Evolutionary conservation across 257 asterid genomes (phyloP).

Genomic region (Petrea volubilis): DNA sequence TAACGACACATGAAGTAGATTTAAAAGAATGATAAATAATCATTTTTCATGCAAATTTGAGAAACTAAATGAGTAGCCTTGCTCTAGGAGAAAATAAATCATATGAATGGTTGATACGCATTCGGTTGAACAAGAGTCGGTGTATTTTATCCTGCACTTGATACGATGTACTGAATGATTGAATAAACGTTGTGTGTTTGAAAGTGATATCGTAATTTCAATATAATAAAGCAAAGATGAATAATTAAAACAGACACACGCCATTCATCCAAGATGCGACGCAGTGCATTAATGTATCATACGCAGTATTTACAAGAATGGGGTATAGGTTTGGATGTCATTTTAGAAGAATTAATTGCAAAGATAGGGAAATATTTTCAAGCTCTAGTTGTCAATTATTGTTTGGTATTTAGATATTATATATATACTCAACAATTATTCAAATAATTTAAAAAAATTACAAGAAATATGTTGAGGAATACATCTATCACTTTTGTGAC

Average conservation of each 20-base stretch:
- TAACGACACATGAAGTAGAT: too few species aligned
- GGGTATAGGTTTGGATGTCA: neutral
- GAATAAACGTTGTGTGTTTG: too few species aligned
- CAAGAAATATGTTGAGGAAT: constrained; percentile 6
- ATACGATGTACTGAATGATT: too few species aligned
- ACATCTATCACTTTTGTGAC: constrained; percentile 29
- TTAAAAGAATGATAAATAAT: too few species aligned
- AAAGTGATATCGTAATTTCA: too few species aligned
- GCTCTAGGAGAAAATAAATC: neutral
- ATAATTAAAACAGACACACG: too few species aligned
- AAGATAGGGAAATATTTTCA: neutral
- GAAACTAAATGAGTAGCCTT: neutral
- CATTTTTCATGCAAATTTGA: neutral
- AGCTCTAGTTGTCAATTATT: neutral
- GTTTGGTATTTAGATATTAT: neutral
- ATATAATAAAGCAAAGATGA: too few species aligned
- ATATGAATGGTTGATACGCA: too few species aligned
- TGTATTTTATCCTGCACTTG: too few species aligned
- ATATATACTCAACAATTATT: neutral
- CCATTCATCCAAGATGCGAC: too few species aligned
- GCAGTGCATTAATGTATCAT: neutral
- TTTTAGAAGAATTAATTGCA: neutral
- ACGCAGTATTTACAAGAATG: neutral
- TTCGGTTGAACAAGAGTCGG: too few species aligned
- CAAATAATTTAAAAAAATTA: neutral